Percentiles rank a stretch among this genome's conserved stretches.
Conservation (phyloP, 192 early-diverging fungal genomes). For the Coemansia sp. region DNA sequence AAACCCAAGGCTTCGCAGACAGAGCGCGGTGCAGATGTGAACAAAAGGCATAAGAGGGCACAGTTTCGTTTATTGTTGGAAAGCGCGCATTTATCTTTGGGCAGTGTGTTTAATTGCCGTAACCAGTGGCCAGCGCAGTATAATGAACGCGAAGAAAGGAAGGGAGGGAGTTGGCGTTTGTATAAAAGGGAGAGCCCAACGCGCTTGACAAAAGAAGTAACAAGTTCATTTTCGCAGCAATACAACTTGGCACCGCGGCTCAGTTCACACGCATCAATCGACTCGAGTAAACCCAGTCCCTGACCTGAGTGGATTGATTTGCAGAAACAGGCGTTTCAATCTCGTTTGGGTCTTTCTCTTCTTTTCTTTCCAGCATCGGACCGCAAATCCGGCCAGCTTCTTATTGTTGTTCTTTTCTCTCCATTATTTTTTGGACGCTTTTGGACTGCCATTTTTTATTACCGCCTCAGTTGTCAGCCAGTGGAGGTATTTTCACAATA, state of each 20-base stretch:
- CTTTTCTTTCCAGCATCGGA: conserved; percentile 8
- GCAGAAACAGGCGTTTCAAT: conserved; percentile 4
- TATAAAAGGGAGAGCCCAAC: conserved; percentile 4
- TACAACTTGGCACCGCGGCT: not conserved
- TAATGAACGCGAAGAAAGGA: conserved; percentile 2
- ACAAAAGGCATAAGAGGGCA: not conserved
- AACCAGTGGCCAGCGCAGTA: conserved; percentile 5
- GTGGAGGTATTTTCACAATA: conserved; percentile 17
- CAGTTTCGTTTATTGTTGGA: not conserved
- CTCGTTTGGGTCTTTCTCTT: not conserved
- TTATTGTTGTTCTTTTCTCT: not conserved
- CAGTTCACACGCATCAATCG: not conserved
- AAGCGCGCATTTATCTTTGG: not conserved
- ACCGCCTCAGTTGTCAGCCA: not conserved
- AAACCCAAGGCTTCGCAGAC: not conserved
- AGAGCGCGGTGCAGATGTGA: not conserved
- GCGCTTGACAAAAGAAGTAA: not conserved
- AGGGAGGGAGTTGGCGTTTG: not conserved
- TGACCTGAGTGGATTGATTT: not conserved
- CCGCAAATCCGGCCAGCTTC: not conserved
- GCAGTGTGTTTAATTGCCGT: not conserved
- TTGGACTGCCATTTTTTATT: conserved; percentile 14
- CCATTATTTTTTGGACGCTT: not conserved
- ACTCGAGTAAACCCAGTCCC: conserved; percentile 2
- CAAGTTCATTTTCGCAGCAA: not conserved